Conservation (phyloP, 2,329 filamentous ascomycete genomes). For the Thielaviopsis cerberus region DNA sequence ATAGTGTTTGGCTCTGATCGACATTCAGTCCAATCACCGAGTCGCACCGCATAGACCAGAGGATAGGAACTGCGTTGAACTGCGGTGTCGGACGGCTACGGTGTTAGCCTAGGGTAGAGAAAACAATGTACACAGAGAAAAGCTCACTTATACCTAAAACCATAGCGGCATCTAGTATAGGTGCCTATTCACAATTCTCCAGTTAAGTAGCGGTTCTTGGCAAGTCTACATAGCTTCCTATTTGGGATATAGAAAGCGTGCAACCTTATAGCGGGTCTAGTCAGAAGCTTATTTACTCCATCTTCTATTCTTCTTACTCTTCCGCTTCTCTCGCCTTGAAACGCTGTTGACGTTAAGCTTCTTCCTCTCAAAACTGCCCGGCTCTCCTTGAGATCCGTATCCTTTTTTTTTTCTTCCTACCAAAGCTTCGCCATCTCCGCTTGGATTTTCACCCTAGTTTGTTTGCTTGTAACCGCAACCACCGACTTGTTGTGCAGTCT, state of each 20-base stretch:
- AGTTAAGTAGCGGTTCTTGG: neutral
- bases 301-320: neutral
- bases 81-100: too few relatives aligned
- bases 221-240: neutral
- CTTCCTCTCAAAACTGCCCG: too few relatives aligned
- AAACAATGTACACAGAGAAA: neutral
- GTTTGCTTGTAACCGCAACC: neutral
- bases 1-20: neutral
- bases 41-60: neutral
- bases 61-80: neutral
- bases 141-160: too few relatives aligned
- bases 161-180: neutral
- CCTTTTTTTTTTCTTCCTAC: neutral
- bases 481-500: neutral
- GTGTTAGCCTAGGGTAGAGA: neutral
- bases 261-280: neutral
- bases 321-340: neutral
- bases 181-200: neutral
- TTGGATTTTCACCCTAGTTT: neutral
- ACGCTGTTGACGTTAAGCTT: neutral
- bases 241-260: neutral
- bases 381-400: too few relatives aligned
- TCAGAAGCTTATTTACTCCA: neutral
- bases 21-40: neutral
- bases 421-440: neutral